These are phyloP conservation scores for Coleophoma crateriformis DNA, from an alignment of 2,329 filamentous ascomycete species.

Conservation along the genomic window DNA sequence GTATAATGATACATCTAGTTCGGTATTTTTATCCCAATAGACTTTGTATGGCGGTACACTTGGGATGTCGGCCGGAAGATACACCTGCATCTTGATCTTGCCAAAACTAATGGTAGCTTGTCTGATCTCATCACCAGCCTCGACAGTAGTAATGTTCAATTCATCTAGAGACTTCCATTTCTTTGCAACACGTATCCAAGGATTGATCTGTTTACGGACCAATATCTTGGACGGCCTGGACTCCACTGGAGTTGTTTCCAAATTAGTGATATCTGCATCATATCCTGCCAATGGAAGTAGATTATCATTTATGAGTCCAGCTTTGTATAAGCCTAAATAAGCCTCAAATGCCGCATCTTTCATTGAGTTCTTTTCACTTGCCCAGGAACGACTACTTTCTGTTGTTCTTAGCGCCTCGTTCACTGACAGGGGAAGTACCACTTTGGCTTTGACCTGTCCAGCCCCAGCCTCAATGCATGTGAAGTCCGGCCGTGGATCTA, in stretches of 20 bases:
- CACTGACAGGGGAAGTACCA: constrained; percentile 67
- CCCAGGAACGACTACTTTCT: constrained; percentile 53
- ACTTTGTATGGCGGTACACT: constrained; percentile 13
- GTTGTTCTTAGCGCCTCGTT: constrained; percentile 53
- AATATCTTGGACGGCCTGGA: constrained; percentile 30
- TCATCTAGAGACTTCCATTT: constrained; percentile 48
- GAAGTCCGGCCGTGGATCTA: constrained; percentile 65
- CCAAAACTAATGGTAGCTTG: constrained; percentile 33
- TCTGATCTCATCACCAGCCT: constrained; percentile 48
- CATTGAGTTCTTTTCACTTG: constrained; percentile 53
- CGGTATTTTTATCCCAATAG: constrained; percentile 22
- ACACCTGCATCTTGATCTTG: constrained; percentile 8
- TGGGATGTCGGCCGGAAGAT: constrained; percentile 15
- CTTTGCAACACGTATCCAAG: constrained; percentile 30
- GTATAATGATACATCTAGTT: constrained; percentile 7
- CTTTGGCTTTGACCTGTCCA: constrained; percentile 45
- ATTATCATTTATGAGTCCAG: constrained; percentile 71
- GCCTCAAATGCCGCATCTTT: constrained; percentile 75
- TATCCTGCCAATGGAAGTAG: constrained; percentile 55
- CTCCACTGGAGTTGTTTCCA: constrained; percentile 49
- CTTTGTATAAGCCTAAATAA: constrained; percentile 63
- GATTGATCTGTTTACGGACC: constrained; percentile 27
- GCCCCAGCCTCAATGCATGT: constrained; percentile 36
- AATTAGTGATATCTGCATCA: constrained; percentile 30
- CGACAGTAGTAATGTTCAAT: constrained; percentile 51